Evolutionary conservation across 805 yeast species (phyloP).

Genomic region (Candida maesae): DNA sequence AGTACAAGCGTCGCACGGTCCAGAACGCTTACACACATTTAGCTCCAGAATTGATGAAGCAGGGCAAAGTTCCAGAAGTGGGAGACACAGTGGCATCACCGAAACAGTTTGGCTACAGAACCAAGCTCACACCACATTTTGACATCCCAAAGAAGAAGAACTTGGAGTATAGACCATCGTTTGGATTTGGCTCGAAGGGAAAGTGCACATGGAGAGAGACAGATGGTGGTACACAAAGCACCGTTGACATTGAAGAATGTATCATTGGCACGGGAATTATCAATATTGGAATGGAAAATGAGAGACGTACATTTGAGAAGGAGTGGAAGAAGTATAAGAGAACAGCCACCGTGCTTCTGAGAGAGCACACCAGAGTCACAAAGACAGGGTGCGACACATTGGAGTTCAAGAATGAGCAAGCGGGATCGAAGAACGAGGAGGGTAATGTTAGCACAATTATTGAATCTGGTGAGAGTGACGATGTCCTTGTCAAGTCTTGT

Average conservation of each 20-base stretch:
- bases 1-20: constrained; percentile 69
- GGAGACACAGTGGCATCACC: constrained; percentile 75
- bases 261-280: constrained; percentile 80
- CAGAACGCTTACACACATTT: constrained; percentile 76
- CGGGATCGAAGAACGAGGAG: constrained; percentile 43
- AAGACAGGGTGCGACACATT: constrained; percentile 21
- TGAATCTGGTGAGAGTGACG: constrained; percentile 20
- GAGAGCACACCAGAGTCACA: constrained; percentile 63
- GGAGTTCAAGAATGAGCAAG: constrained; percentile 33
- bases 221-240: constrained; percentile 55
- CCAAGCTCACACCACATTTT: constrained; percentile 95
- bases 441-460: constrained; percentile 35
- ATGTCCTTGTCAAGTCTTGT: constrained; percentile 56
- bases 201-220: constrained; percentile 61
- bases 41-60: constrained; percentile 50
- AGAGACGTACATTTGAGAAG: constrained; percentile 52
- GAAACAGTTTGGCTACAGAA: constrained; percentile 69
- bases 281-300: constrained; percentile 68
- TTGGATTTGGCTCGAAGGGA: constrained; percentile 90
- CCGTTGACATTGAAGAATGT: constrained; percentile 93
- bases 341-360: constrained; percentile 81
- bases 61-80: constrained; percentile 53
- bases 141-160: constrained; percentile 61
- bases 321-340: constrained; percentile 49
- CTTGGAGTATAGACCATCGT: constrained; percentile 50